Conservation (phyloP, 2,329 filamentous ascomycete genomes). For the Cladorrhinum sp. region DNA sequence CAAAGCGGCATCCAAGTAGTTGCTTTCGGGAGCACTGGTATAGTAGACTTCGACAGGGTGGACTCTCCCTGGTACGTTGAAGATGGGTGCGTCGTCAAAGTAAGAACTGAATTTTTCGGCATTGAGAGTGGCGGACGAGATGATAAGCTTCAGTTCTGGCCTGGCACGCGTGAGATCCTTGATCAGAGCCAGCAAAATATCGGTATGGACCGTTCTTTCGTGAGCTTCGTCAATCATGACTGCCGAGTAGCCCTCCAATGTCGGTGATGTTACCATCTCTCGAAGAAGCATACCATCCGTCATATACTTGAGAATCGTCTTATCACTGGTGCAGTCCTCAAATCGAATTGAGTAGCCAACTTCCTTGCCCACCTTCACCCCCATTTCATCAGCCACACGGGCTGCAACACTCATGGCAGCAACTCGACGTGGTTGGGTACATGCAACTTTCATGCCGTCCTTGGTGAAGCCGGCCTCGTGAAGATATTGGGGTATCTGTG, state of each 20-base stretch:
- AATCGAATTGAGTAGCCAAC: constrained; percentile 96
- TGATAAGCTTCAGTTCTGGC: constrained; percentile 83
- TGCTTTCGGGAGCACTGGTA: constrained; percentile 85
- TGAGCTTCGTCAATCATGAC: constrained; percentile 98
- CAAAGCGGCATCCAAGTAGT: constrained; percentile 87
- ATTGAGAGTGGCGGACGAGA: constrained; percentile 93
- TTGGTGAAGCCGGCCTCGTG: constrained; percentile 90
- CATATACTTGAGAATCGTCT: constrained; percentile 92
- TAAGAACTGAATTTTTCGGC: constrained; percentile 88
- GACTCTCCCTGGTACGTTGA: constrained; percentile 86
- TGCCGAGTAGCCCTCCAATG: constrained; percentile 76
- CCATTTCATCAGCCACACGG: constrained; percentile 92
- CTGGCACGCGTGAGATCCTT: constrained; percentile 84
- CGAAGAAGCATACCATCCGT: constrained; percentile 93
- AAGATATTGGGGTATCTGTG: constrained; percentile 89
- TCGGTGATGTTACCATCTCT: constrained; percentile 85
- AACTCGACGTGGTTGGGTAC: constrained; percentile 91
- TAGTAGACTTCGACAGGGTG: constrained; percentile 93
- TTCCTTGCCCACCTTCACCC: constrained; percentile 82
- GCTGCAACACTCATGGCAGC: constrained; percentile 97
- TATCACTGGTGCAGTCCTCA: constrained; percentile 86
- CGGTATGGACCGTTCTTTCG: constrained; percentile 86
- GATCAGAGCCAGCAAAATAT: constrained; percentile 82
- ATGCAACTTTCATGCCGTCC: constrained; percentile 78
- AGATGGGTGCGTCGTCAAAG: constrained; percentile 89